Conservation (phyloP, 2,329 filamentous ascomycete genomes). For the Colletotrichum sp. region DNA sequence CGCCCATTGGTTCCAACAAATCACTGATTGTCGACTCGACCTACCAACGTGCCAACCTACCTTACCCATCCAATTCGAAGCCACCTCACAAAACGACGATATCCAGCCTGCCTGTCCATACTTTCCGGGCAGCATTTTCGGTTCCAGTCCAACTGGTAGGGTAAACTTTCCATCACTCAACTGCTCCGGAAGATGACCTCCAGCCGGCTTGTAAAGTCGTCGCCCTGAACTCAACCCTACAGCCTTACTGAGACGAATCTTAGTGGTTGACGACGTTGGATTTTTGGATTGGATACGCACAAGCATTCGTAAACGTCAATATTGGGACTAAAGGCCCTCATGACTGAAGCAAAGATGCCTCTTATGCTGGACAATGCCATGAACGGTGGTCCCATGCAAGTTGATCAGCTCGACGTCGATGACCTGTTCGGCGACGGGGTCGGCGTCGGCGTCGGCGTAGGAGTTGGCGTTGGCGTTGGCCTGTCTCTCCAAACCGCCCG, state of each 20-base stretch:
- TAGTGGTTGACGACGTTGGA: neutral
- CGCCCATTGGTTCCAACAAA: neutral
- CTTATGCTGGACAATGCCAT: conserved; percentile 58
- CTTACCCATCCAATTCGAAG: neutral
- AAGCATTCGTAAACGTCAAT: neutral
- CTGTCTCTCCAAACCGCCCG: conserved; percentile 56
- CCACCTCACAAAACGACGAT: neutral
- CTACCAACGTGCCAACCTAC: neutral
- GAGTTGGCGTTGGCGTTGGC: conserved; percentile 75
- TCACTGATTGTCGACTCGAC: neutral
- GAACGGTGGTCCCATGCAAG: conserved; percentile 51
- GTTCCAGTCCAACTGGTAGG: neutral
- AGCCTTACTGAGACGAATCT: neutral
- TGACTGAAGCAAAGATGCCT: conserved; percentile 48
- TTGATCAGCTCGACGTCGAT: conserved; percentile 66
- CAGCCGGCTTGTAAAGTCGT: neutral
- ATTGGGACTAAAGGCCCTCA: conserved; percentile 16
- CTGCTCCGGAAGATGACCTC: conserved; percentile 1
- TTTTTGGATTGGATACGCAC: neutral
- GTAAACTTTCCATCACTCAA: neutral
- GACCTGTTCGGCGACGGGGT: conserved; percentile 79
- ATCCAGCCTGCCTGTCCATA: neutral
- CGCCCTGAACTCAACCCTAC: neutral
- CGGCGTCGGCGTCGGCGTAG: conserved; percentile 55
- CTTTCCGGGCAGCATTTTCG: neutral